These are phyloP conservation scores for Agaricales sp. DNA, from an alignment of 1,284 basidiomycete genomes.

Conservation along the genomic window DNA sequence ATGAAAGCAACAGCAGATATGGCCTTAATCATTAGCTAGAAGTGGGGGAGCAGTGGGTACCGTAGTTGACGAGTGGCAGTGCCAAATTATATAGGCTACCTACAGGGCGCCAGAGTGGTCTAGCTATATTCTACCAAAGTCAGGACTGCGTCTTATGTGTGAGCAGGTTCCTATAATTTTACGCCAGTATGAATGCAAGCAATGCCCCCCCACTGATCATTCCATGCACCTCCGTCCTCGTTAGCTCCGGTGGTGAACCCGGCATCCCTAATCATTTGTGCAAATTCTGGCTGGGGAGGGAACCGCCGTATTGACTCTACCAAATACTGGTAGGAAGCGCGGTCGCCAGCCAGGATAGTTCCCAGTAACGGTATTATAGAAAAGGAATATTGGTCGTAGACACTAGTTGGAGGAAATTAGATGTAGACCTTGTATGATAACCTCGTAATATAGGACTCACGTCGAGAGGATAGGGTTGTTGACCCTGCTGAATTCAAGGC, in stretches of 20 bases:
- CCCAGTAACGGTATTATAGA: slow-evolving; percentile 91
- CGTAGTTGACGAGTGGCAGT: neutral
- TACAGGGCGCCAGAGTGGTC: no score
- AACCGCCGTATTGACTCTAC: slow-evolving; percentile 97
- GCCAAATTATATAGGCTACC: no score
- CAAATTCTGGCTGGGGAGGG: slow-evolving; percentile 85
- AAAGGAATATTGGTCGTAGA: slow-evolving; percentile 97
- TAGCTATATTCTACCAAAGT: no score
- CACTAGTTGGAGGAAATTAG: slow-evolving; percentile 32
- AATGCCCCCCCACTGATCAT: slow-evolving; percentile 78
- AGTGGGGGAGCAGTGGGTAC: neutral
- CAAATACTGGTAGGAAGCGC: slow-evolving; percentile 94
- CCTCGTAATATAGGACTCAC: slow-evolving; percentile 36
- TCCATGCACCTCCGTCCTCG: slow-evolving; percentile 83
- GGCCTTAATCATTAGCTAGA: neutral
- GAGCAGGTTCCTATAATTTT: slow-evolving; percentile 30
- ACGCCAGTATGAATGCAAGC: slow-evolving; percentile 81
- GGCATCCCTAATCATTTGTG: slow-evolving; percentile 80
- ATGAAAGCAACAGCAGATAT: slow-evolving; percentile 62
- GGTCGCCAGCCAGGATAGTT: slow-evolving; percentile 91
- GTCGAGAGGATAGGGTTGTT: slow-evolving; percentile 79
- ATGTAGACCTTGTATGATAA: neutral
- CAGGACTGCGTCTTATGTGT: no score
- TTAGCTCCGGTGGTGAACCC: slow-evolving; percentile 77
- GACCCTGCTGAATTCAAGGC: slow-evolving; percentile 95